Percentiles rank a stretch among this genome's conserved stretches.
phyloP scores from a whole-genome alignment of 495 filamentous ascomycete species.

The Friedmanniomyces simplex region DNA sequence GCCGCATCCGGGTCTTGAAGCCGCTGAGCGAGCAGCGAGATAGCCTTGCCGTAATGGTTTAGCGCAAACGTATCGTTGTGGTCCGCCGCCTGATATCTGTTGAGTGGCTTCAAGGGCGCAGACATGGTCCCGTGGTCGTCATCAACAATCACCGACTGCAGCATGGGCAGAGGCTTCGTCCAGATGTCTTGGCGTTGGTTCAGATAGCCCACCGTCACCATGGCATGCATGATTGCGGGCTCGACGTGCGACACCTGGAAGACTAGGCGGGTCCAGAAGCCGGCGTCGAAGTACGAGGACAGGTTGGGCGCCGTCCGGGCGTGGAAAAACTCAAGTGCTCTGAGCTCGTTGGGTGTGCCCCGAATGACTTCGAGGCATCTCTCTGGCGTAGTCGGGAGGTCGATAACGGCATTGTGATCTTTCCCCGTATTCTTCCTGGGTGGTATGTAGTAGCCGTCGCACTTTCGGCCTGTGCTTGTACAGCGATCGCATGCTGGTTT shows the following conservation, averaged over 20 bases:
- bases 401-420: not conserved
- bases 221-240: conserved; percentile 13
- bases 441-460: conserved; percentile 17
- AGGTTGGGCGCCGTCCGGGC: conserved; percentile 6
- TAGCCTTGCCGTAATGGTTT: conserved; percentile 13
- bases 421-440: conserved; percentile 9
- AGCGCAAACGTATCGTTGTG: conserved; percentile 14
- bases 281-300: conserved; percentile 16
- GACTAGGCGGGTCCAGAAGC: conserved; percentile 17
- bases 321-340: conserved; percentile 19
- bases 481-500: conserved; percentile 18
- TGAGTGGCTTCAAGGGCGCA: not conserved
- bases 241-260: conserved; percentile 11
- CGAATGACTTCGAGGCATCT: not conserved
- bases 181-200: conserved; percentile 3
- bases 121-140: not conserved
- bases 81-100: not conserved
- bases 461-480: conserved; percentile 18
- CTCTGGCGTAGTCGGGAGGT: not conserved
- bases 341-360: conserved; percentile 3
- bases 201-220: conserved; percentile 12
- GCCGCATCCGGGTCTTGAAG: not conserved
- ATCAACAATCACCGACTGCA: not conserved
- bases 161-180: not conserved
- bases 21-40: conserved; percentile 8